Percentiles rank a stretch among this genome's conserved stretches.
phyloP scores from a whole-genome alignment of 306 rosid species.

The Myrica gale region DNA sequence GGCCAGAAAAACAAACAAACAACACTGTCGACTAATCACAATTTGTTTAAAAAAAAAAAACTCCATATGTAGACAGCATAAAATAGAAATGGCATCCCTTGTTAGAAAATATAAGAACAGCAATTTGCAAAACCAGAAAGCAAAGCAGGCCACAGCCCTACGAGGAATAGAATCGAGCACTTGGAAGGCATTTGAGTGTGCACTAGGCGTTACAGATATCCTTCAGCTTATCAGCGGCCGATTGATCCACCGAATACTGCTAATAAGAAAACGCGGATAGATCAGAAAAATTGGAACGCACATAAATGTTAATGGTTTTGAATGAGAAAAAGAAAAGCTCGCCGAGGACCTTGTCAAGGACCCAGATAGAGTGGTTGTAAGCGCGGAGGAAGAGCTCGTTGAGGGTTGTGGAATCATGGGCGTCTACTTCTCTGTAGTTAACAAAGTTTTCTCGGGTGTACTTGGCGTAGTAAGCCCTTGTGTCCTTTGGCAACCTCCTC shows the following conservation, averaged over 20 bases:
- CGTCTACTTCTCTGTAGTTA: slow-evolving; percentile 48
- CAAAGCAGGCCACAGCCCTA: neutral
- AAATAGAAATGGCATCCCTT: neutral
- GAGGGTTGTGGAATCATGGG: slow-evolving; percentile 36
- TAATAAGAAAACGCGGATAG: slow-evolving; percentile 1
- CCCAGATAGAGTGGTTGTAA: slow-evolving; percentile 73
- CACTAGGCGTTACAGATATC: slow-evolving; percentile 36
- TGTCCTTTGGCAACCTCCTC: slow-evolving; percentile 49
- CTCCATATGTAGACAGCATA: neutral
- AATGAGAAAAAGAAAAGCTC: neutral
- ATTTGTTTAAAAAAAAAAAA: neutral
- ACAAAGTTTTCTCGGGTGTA: slow-evolving; percentile 74
- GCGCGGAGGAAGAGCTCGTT: slow-evolving; percentile 52
- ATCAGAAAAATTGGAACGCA: neutral
- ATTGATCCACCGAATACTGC: slow-evolving; percentile 71
- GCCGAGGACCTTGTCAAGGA: slow-evolving; percentile 62
- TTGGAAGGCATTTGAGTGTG: slow-evolving; percentile 19
- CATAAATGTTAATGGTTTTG: no score
- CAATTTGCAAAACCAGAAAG: neutral
- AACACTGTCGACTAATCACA: neutral
- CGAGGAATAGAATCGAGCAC: slow-evolving; percentile 43
- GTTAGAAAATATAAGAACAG: neutral
- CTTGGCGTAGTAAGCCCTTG: slow-evolving; percentile 60
- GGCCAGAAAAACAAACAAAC: neutral
- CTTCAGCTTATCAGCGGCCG: slow-evolving; percentile 65